These are phyloP conservation scores for Phaseolus lunatus DNA, from an alignment of 306 rosid species.

Conservation along the genomic window DNA sequence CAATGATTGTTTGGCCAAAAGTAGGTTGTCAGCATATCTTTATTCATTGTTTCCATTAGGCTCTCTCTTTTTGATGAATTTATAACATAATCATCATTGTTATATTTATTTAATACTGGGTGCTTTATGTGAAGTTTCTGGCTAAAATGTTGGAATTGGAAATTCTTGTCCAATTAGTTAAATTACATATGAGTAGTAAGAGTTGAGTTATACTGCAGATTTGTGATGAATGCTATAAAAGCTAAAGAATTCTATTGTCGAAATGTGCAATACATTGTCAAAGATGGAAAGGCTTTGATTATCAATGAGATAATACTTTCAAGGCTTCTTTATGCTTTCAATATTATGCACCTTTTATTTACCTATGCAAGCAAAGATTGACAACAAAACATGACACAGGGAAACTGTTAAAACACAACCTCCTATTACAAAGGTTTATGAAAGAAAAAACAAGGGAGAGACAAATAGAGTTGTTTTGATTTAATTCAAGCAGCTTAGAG, in stretches of 20 bases:
- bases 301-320: constrained; percentile 79
- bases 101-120: constrained; percentile 22
- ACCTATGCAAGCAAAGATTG: not conserved
- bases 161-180: constrained; percentile 25
- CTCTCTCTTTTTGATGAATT: constrained; percentile 14
- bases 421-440: too few species aligned
- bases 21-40: constrained; percentile 22
- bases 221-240: constrained; percentile 94
- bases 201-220: constrained; percentile 69
- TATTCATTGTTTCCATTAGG: constrained; percentile 17
- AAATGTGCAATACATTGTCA: constrained; percentile 91
- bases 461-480: too few species aligned
- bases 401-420: too few species aligned
- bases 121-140: constrained; percentile 33
- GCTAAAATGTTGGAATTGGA: constrained; percentile 30
- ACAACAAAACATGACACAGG: not conserved
- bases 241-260: constrained; percentile 94
- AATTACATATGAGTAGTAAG: constrained; percentile 15
- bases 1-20: constrained; percentile 28
- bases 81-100: constrained; percentile 26
- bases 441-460: too few species aligned
- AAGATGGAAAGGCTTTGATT: constrained; percentile 95
- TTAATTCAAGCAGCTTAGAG: too few species aligned
- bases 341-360: constrained; percentile 13
- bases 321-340: constrained; percentile 39